A percentile compares a stretch with the other conserved stretches of the same genome.
Conservation (phyloP, 2,329 filamentous ascomycete genomes). For the Nectriaceae sp. region DNA sequence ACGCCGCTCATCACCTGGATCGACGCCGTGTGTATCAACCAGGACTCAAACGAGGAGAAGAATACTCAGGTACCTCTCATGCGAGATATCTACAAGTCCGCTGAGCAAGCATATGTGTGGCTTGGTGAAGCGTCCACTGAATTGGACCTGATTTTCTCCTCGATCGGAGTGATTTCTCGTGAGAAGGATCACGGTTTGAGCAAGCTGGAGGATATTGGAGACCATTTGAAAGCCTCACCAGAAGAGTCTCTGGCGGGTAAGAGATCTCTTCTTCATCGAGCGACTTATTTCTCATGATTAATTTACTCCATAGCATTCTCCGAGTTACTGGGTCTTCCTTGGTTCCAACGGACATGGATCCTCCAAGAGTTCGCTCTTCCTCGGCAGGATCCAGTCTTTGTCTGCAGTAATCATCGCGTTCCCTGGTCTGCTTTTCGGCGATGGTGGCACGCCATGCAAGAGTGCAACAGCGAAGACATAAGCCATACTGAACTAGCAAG, state of each 20-base stretch:
- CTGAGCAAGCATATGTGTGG: background rate
- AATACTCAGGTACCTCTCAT: conserved; percentile 1
- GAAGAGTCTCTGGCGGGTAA: background rate
- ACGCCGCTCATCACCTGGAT: conserved; percentile 2
- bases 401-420: background rate
- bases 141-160: conserved; percentile 3
- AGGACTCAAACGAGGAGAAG: conserved; percentile 2
- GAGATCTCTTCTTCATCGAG: background rate
- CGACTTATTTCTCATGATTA: no score
- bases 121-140: conserved; percentile 2
- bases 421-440: background rate
- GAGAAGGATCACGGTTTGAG: background rate
- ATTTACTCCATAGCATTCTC: background rate
- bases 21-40: conserved; percentile 6
- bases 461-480: background rate
- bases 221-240: background rate
- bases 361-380: conserved; percentile 4
- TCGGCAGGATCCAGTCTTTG: conserved; percentile 1
- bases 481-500: background rate
- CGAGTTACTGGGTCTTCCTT: background rate
- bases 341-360: conserved; percentile 5
- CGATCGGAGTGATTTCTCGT: background rate
- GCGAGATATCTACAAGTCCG: conserved; percentile 1
- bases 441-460: background rate
- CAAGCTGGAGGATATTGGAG: background rate